phyloP scores from a whole-genome alignment of 2,329 filamentous ascomycete species.

The Aspergillus novofumigatus region DNA sequence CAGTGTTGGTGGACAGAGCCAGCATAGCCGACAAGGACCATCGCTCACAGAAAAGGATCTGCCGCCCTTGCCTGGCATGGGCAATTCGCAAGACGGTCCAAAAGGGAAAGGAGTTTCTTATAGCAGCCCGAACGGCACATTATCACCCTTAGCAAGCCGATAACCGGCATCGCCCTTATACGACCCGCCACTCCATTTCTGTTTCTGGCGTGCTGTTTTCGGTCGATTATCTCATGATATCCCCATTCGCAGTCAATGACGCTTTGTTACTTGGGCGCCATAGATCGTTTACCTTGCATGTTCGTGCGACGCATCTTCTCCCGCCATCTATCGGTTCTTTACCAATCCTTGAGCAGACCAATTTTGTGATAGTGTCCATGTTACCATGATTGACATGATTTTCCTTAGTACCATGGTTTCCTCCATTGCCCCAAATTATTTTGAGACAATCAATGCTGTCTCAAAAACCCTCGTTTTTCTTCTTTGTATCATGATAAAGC shows the following conservation, averaged over 20 bases:
- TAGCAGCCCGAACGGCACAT: conserved; percentile 3
- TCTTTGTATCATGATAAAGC: conserved; percentile 11
- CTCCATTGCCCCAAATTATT: conserved; percentile 10
- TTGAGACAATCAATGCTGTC: conserved; percentile 8
- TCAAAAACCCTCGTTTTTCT: conserved; percentile 1
- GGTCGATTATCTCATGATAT: conserved; percentile 19
- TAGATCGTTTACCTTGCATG: conserved; percentile 9
- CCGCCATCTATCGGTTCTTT: conserved; percentile 6
- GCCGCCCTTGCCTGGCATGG: conserved; percentile 21
- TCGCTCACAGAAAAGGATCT: conserved; percentile 28
- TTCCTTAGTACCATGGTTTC: conserved; percentile 18
- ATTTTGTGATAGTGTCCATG: conserved; percentile 24
- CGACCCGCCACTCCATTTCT: not conserved
- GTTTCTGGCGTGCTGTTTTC: conserved; percentile 1
- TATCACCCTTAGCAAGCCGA: conserved; percentile 3
- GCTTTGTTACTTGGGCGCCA: conserved; percentile 13
- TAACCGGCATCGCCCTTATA: not conserved
- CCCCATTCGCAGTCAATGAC: conserved; percentile 14
- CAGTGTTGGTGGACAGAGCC: conserved; percentile 60
- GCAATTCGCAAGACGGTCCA: conserved; percentile 9
- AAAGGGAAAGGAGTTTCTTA: conserved; percentile 24
- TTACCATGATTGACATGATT: conserved; percentile 32
- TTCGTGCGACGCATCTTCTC: conserved; percentile 16
- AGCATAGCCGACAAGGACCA: conserved; percentile 41
- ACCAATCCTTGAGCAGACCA: conserved; percentile 2